Evolutionary conservation across 768 basidiomycete genomes (phyloP), one percentile per base, ranked within the genome.

Genomic region (Russula griseocarnosa): DNA sequence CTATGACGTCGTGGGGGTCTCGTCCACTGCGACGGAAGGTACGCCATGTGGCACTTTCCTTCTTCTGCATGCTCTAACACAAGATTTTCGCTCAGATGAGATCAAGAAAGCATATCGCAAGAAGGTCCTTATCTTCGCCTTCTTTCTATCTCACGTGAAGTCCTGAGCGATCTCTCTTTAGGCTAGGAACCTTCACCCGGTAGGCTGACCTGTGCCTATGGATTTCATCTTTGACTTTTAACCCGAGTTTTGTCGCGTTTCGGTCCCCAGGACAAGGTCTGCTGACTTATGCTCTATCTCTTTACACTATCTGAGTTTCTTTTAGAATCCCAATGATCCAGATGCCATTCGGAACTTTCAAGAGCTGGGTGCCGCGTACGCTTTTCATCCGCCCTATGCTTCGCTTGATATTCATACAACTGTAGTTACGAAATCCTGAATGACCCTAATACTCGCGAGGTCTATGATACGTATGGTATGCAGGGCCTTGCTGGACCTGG

Each of bases 81-180:
- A 11, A 28, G 49, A 51, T 58, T 14, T 8, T 65, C 61, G 20
- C 55, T 42, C 67, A 88, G 91, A 80, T 68, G 92, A 98, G 67
- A 92, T 98, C 70, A 95, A 94, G 76, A 92, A 90, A 72, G 94
- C 94, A 18, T 98, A 98, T 73, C 87, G 89, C 73, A 90, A 84
- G 78, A 95, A 94, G 86, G 93, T 92, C 60, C 58, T 77, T 69
- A 70, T 73, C 38, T 36, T 61, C 40, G 59, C 57, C 67, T 61
- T 56, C n/a, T 70, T 40, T 58, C 44, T 69, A 42, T 58, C 44
- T 42, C 58, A 50, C 65, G 67, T 67, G 55, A 61, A 53, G 49
- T 70, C 67, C 67, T 71, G 54, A 66, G 58, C 46, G 57, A 64
- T 61, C 49, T 65, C 36, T 64, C 62, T 58, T 5, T 70, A 94